Evolutionary conservation across 176 grass and related monocot genomes (phyloP), one percentile per base, ranked within the genome.

Genomic region (Guadua angustifolia): DNA sequence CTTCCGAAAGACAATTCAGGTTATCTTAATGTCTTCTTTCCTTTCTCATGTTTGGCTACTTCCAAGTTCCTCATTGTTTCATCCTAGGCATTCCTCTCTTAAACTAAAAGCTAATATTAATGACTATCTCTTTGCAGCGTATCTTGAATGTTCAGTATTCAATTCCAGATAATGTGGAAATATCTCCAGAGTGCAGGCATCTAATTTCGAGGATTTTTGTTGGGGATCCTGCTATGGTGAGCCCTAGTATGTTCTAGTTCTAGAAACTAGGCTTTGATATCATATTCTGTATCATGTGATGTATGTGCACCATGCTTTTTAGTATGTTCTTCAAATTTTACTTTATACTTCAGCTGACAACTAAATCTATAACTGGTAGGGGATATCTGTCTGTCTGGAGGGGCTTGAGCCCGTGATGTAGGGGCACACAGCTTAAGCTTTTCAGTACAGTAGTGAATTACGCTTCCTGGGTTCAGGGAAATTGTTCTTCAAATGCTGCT

Each of bases 81-180:
- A 40, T 17, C 7, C 44, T 73, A 66, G 10, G 3, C 6, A 53
- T 77, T 78, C 8, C 42, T 29, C 66, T 60, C 49, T 88, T 80
- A 43, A 60, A 36, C 45, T 74, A 51, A 66, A 75, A 60, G 39
- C 67, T 90, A 73, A 87, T 75, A 40, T 19, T 50, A 59, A 17
- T 69, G n/a, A 51, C 70, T 35, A 58, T 85, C 65, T 69, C 56
- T 39, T 74, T 83, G 81, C 87, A 94, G 92, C 89, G 92, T 58
- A 91, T 91, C 82, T 87, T 94, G 87, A 82, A 73, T 75, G 89
- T 94, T 75, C 92, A 94, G 55, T 94, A 94, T 43, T 84, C 92
- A 21, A 94, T 94, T 85, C 89, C 92, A 49, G 89, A 94, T 76
- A 87, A 91, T 5, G 87, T 94, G 74, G 82, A 91, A 68, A 85